Base-by-base conservation (phyloP, 2,329 filamentous ascomycete species). In the Cytospora paraplurivora region DNA sequence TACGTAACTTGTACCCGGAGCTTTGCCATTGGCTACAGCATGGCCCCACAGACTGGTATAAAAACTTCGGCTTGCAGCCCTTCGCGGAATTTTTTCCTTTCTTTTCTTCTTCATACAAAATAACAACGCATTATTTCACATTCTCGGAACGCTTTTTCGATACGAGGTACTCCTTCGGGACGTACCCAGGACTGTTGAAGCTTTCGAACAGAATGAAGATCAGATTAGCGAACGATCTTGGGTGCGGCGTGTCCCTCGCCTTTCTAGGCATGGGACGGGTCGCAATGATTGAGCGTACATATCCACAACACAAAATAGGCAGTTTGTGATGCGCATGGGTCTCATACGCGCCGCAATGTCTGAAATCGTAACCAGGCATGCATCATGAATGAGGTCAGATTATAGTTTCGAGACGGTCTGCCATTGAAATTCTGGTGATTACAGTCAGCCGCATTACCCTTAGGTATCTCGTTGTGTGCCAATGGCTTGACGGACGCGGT, bases 281-380 rank as follows among this genome's bases (percentile, higher is more conserved):
- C 78, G 79, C 79, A 81, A 81, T 81, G 78, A 80, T 80, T 79
- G 78, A 76, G 71, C 79, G 76, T 76, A 81, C 78, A 81, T 78
- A 44, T 57, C 37, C 34, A 27, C n/a, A 19, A n/a, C 7, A 21
- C 6, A 15, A 7, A 1, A 8, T 44, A n/a, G n/a, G 41, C 41
- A 44, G 41, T 44, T 0, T 21, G 44, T 3, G 44, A 21, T 10
- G 8, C 17, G n/a, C 44, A 17, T 8, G 21, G n/a, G 5, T 44
- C 17, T n/a, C n/a, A 47, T 47, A 11, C n/a, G 3, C n/a, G n/a
- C n/a, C 10, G n/a, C 44, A 47, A 10, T 7, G n/a, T 11, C 6
- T 11, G 12, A 10, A 12, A 11, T 47, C 3, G 44, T 21, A 21
- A n/a, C 21, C n/a, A 12, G 3, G 44, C 44, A 47, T 8, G 21